Evolutionary conservation across 345 rosid species (phyloP).

Genomic region (Aquilaria yunnanensis): DNA sequence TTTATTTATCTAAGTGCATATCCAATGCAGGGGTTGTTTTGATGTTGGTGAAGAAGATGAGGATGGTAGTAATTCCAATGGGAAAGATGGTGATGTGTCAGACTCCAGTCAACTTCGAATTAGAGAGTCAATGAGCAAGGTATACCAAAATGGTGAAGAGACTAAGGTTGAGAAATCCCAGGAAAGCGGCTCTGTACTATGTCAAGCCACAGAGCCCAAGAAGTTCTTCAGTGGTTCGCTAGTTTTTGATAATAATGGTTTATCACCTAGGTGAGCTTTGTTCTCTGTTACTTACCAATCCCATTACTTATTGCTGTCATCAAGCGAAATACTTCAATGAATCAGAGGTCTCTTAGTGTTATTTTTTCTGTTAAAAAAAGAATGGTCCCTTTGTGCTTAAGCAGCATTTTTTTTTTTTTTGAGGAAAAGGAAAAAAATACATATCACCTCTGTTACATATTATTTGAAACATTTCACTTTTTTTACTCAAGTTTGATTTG

Average conservation of each 20-base stretch:
- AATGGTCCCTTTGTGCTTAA: no score
- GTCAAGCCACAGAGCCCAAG: conserved; percentile 42
- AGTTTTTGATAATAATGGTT: conserved; percentile 41
- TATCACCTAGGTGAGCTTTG: conserved; percentile 53
- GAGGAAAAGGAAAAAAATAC: no score
- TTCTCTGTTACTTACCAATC: neutral
- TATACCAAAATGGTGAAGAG: conserved; percentile 32
- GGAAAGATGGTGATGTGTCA: conserved; percentile 24
- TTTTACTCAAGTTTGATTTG: no score
- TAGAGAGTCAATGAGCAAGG: conserved; percentile 31
- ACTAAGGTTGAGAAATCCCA: conserved; percentile 42
- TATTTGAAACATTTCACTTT: no score
- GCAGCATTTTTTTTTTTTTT: no score
- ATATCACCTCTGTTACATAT: no score
- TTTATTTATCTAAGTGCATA: conserved; percentile 7
- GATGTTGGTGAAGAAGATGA: conserved; percentile 70
- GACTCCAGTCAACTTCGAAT: conserved; percentile 42
- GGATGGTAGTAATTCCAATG: conserved; percentile 44
- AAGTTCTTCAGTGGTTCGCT: conserved; percentile 56
- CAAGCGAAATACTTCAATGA: neutral
- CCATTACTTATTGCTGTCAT: neutral
- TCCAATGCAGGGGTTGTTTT: conserved; percentile 75
- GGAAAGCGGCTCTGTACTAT: conserved; percentile 38
- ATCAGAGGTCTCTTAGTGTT: no score
- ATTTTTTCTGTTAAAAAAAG: no score